Evolutionary conservation across 306 rosid genomes (phyloP).

Genomic region (Inga oerstediana): DNA sequence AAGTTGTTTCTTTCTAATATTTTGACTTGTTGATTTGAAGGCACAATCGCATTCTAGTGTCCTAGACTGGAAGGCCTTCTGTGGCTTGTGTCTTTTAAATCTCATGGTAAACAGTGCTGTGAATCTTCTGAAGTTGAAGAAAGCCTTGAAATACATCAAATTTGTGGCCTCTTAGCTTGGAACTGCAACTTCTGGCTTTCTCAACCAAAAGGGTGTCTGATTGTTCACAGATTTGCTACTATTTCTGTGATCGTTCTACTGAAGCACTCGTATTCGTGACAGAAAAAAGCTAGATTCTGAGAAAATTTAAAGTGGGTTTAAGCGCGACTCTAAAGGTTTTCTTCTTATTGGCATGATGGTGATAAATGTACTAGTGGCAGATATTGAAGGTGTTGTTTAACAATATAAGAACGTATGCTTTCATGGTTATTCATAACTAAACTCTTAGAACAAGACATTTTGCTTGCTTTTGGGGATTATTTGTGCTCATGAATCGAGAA

Average conservation of each 20-base stretch:
- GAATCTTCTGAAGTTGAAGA: conserved; percentile 18
- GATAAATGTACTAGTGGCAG: conserved; percentile 31
- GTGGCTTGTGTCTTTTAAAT: conserved; percentile 35
- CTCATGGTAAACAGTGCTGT: conserved; percentile 32
- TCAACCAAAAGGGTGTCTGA: conserved; percentile 41
- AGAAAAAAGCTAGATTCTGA: conserved; percentile 30
- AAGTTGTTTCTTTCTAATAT: conserved; percentile 31
- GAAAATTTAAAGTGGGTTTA: conserved; percentile 13
- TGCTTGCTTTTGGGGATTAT: conserved; percentile 6
- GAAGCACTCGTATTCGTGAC: conserved; percentile 27
- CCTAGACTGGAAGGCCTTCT: conserved; percentile 18
- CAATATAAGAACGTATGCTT: conserved; percentile 23
- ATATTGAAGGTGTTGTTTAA: conserved; percentile 36
- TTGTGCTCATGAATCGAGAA: conserved; percentile 71
- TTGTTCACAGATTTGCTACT: conserved; percentile 35
- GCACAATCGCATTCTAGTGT: conserved; percentile 31
- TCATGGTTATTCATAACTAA: conserved; percentile 47
- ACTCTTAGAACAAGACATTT: conserved; percentile 27
- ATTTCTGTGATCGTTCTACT: conserved; percentile 34
- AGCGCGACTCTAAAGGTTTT: conserved; percentile 21
- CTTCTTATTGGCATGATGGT: conserved; percentile 53
- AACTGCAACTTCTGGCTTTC: conserved; percentile 46
- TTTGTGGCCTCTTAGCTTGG: conserved; percentile 19
- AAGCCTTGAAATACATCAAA: conserved; percentile 14
- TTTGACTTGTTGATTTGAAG: conserved; percentile 58